Conservation (phyloP, 2,329 filamentous ascomycete species). For the Neobulgaria alba region DNA sequence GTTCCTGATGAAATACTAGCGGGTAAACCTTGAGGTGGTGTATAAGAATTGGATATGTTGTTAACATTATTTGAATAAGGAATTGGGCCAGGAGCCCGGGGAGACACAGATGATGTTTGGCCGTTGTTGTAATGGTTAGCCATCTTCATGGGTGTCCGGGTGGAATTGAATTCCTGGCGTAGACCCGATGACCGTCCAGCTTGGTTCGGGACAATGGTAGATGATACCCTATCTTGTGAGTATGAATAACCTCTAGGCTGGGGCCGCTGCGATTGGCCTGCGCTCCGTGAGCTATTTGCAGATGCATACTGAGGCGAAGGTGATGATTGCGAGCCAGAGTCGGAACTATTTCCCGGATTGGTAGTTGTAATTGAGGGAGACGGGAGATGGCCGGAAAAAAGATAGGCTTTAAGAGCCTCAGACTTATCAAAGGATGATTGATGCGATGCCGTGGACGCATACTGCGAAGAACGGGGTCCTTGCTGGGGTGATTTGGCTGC, state of each 20-base stretch:
- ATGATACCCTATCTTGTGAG: constrained; percentile 11
- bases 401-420: constrained; percentile 48
- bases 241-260: constrained; percentile 11
- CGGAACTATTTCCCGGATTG: constrained; percentile 4
- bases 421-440: constrained; percentile 29
- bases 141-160: constrained; percentile 23
- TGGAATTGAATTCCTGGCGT: constrained; percentile 27
- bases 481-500: constrained; percentile 35
- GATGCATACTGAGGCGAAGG: constrained; percentile 1
- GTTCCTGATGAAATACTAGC: no score
- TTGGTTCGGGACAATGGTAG: constrained; percentile 10
- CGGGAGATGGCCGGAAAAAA: constrained; percentile 37
- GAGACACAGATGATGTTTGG: constrained; percentile 16
- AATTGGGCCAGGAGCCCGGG: constrained; percentile 15
- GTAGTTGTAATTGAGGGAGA: constrained; percentile 4
- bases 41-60: constrained; percentile 9
- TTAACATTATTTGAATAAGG: constrained; percentile 11
- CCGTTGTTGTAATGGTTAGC: constrained; percentile 16
- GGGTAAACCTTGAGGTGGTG: constrained; percentile 13
- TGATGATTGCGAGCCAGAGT: constrained; percentile 4
- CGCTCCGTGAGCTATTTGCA: constrained; percentile 9
- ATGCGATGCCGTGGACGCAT: constrained; percentile 3
- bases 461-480: constrained; percentile 8
- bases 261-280: constrained; percentile 7
- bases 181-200: constrained; percentile 25